These are phyloP conservation scores for Podila horticola DNA, from an alignment of 192 early-diverging fungal species.

Conservation along the genomic window DNA sequence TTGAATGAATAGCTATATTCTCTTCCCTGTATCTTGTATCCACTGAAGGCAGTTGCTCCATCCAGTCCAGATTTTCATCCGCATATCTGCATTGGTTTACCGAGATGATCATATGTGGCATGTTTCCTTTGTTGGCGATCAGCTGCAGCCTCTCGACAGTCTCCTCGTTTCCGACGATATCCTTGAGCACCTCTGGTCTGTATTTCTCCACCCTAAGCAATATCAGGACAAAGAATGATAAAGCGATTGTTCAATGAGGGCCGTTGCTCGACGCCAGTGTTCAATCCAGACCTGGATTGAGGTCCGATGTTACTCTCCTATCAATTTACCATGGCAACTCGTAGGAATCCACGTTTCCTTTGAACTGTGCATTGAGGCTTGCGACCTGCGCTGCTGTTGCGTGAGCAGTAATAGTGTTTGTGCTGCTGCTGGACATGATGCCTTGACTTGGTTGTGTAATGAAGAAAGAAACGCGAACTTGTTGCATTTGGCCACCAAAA, in stretches of 20 bases:
- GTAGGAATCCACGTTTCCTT: constrained; percentile 62
- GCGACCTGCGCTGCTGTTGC: constrained; percentile 40
- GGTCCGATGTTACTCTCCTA: no score
- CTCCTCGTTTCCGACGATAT: constrained; percentile 96
- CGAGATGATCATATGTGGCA: constrained; percentile 95
- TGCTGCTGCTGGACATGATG: constrained; percentile 33
- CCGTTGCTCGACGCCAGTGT: no score
- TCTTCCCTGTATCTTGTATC: no score
- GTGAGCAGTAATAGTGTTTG: constrained; percentile 1
- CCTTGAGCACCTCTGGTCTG: constrained; percentile 82
- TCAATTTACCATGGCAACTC: constrained; percentile 60
- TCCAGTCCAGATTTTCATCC: neutral
- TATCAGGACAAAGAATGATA: neutral
- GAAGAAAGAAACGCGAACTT: constrained; percentile 1
- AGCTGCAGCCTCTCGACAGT: constrained; percentile 85
- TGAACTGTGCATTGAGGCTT: constrained; percentile 45
- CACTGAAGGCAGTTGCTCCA: neutral
- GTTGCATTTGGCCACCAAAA: neutral
- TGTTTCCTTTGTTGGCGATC: constrained; percentile 92
- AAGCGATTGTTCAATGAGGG: neutral
- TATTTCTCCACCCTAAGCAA: constrained; percentile 91
- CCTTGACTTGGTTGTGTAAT: neutral
- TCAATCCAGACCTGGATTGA: neutral
- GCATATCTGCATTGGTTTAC: constrained; percentile 53
- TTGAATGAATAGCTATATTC: neutral